These are phyloP conservation scores for Coemansia sp. DNA, from an alignment of 192 early-diverging fungal genomes.

Conservation along the genomic window DNA sequence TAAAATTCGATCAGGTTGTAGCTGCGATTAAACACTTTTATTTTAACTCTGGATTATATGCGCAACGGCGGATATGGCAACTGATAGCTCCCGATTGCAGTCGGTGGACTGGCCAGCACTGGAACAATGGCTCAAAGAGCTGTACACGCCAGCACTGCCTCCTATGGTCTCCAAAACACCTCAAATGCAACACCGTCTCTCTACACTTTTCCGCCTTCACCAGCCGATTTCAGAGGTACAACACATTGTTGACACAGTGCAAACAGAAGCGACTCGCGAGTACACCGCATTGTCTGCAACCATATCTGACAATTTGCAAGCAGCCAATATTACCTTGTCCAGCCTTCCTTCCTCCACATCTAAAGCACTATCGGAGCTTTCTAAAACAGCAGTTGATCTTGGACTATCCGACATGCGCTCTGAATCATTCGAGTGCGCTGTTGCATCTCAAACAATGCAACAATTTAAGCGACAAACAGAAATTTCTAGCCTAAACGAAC, in stretches of 20 bases:
- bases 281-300: slow-evolving; percentile 24
- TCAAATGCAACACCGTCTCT: slow-evolving; percentile 18
- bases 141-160: slow-evolving; percentile 32
- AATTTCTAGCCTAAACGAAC: slow-evolving; percentile 2
- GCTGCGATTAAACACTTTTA: background rate
- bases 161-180: slow-evolving; percentile 17
- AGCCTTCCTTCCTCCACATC: slow-evolving; percentile 16
- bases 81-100: background rate
- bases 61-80: too few relatives aligned
- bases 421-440: slow-evolving; percentile 37
- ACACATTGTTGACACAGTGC: slow-evolving; percentile 12
- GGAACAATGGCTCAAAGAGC: slow-evolving; percentile 30
- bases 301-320: slow-evolving; percentile 15
- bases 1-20: background rate
- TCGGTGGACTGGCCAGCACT: slow-evolving; percentile 19
- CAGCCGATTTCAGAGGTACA: slow-evolving; percentile 1
- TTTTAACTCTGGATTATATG: background rate
- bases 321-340: slow-evolving; percentile 13
- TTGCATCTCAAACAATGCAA: slow-evolving; percentile 19
- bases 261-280: slow-evolving; percentile 28
- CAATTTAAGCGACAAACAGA: slow-evolving; percentile 17
- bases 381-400: slow-evolving; percentile 16
- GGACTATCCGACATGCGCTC: slow-evolving; percentile 20
- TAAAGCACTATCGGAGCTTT: slow-evolving; percentile 26
- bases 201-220: slow-evolving; percentile 16